Percentiles rank a stretch among this genome's conserved stretches.
Evolutionary conservation across 164 flowering plant genomes (phyloP).

Genomic region (Amborella trichopoda): DNA sequence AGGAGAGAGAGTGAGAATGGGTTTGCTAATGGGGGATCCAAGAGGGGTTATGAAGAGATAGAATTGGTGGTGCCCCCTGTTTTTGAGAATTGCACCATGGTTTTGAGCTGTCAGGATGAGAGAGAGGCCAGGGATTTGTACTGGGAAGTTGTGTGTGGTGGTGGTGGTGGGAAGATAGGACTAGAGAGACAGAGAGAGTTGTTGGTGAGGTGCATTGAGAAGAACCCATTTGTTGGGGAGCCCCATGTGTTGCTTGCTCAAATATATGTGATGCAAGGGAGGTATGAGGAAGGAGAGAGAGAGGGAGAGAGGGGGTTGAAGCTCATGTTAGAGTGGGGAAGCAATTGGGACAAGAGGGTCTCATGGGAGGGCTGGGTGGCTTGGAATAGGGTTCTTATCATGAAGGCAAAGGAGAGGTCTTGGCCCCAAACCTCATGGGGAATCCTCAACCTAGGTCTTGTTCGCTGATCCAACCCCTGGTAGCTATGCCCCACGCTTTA

Average conservation of each 20-base stretch:
- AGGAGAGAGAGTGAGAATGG: neutral
- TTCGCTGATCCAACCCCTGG: too few relatives aligned
- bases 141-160: constrained; percentile 70
- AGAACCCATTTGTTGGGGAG: constrained; percentile 90
- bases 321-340: constrained; percentile 77
- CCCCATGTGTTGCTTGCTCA: constrained; percentile 69
- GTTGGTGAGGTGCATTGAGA: constrained; percentile 45
- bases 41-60: constrained; percentile 43
- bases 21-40: neutral
- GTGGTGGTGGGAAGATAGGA: constrained; percentile 11
- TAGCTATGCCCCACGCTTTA: too few relatives aligned
- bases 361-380: constrained; percentile 98
- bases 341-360: constrained; percentile 96
- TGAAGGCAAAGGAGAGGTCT: constrained; percentile 66
- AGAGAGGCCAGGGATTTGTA: constrained; percentile 65
- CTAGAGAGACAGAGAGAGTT: constrained; percentile 42
- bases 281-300: constrained; percentile 62
- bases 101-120: constrained; percentile 57
- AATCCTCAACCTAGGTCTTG: constrained; percentile 82
- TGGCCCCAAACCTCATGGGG: constrained; percentile 84
- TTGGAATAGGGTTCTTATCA: constrained; percentile 71
- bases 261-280: constrained; percentile 42
- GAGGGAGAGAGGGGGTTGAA: constrained; percentile 65
- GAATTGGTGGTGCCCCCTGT: constrained; percentile 81
- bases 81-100: constrained; percentile 47